phyloP scores from a whole-genome alignment of 306 rosid species.

The Rosa chinensis region DNA sequence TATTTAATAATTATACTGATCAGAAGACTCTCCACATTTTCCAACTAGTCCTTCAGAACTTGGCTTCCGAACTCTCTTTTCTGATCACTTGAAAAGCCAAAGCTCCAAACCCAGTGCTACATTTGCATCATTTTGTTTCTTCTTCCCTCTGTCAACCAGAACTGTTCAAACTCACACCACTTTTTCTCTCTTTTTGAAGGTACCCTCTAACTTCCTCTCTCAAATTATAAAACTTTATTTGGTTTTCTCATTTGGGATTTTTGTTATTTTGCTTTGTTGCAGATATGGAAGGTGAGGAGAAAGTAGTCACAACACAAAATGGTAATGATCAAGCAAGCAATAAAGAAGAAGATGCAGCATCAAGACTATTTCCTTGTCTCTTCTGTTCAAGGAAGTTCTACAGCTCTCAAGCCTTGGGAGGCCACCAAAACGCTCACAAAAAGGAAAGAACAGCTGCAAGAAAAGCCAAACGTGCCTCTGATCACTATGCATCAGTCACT shows the following conservation, averaged over 20 bases:
- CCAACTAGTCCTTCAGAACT: conserved; percentile 41
- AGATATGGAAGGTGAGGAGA: conserved; percentile 47
- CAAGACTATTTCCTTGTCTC: conserved; percentile 66
- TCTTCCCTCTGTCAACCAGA: conserved; percentile 6
- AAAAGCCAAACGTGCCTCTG: conserved; percentile 50
- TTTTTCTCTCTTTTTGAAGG: conserved; percentile 28
- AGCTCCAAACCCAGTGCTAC: neutral
- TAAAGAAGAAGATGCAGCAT: conserved; percentile 32
- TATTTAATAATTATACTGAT: conserved; percentile 37
- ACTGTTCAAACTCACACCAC: neutral
- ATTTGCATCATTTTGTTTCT: neutral
- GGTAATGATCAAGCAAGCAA: conserved; percentile 27
- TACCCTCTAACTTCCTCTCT: neutral
- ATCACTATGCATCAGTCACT: conserved; percentile 19
- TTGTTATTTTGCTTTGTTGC: neutral
- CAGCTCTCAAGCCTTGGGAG: conserved; percentile 88
- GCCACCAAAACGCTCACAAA: conserved; percentile 94
- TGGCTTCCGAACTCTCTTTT: conserved; percentile 41
- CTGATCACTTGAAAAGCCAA: conserved; percentile 37
- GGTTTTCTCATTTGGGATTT: conserved; percentile 1
- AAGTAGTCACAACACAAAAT: conserved; percentile 12
- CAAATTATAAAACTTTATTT: neutral
- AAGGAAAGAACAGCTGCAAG: conserved; percentile 78
- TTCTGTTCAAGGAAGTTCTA: conserved; percentile 78
- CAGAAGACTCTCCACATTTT: conserved; percentile 45